Base-by-base conservation (phyloP, 805 yeast genomes). In the Myxozyma lipomycoides region DNA sequence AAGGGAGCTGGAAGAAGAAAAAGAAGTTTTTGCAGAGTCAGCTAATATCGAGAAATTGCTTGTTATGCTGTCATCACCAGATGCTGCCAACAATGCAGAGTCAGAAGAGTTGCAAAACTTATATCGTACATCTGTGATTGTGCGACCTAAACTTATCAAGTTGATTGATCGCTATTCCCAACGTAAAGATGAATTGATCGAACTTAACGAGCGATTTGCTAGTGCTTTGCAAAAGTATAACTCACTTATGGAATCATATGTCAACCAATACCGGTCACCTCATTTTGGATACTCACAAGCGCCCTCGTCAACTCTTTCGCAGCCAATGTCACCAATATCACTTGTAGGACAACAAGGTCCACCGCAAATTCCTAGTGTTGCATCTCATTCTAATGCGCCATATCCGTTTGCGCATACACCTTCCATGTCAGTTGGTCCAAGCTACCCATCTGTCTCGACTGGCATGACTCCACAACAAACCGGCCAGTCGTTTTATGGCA, bases 141-240 rank as follows among this genome's bases (percentile, higher is more conserved):
- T 87, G 44, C 80, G 95, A 56, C 87, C 89, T 0, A 78, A 81
- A 54, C 73, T 93, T 53, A 86, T 86, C 15, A 79, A 79, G 61
- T 70, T 82, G 61, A 79, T 93, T 55, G 96, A 87, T 50, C 80
- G 86, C 66, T 85, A 87, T 66, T 77, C 87, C 34, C 76, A 78
- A 40, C 78, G 87, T 62, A 81, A 84, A 64, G 86, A 89, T 60
- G 97, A 91, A 56, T 71, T 91, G 52, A 71, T 81, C 54, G 78
- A 78, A 19, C 72, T 91, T 60, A 84, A 87, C 62, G 77, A 78
- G 54, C 84, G 86, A 56, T 75, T 91, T 49, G 78, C 78, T 49
- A 73, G 74, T 43, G 93, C 95, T 17, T 78, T 85, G 46, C 73
- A 77, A 38, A 69, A 77, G 7, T 93, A 88, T 66, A 86, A 86